Evolutionary conservation across 2,329 filamentous ascomycete species (phyloP), one percentile per base, ranked within the genome.

Genomic region (Fusarium multiceps): DNA sequence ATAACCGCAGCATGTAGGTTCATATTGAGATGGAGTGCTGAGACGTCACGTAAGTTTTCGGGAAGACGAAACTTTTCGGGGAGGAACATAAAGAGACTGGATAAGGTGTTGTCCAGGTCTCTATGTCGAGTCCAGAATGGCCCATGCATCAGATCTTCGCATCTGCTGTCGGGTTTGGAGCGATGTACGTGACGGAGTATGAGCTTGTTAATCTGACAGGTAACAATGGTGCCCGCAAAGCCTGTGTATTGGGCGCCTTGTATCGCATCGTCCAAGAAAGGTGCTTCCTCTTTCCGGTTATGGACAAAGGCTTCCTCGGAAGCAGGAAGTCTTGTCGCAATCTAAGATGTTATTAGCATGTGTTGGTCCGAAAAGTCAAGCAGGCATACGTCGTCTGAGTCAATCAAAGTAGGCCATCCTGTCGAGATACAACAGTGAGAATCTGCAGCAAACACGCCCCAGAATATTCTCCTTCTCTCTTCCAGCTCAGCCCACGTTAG

Each of bases 1-100:
- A 98, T 97, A 11, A 92, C 88, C 2, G 93, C 91, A 1, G 94
- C 93, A 75, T 98, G 94, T 4, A 98, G 87, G 75, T 93, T 94
- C 84, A 98, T 91, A 69, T 97, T 97, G 53, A 90, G 85, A 76
- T 97, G 94, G 1, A 97, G 86, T 9, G 93, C 89, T 47, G 92
- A 90, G 1, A 91, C 85, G 71, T 97, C 88, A 41, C 86, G 84
- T 54, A 93, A 81, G 14, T 90, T 90, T 27, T 84, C 81, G 0
- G 94, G 93, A 25, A 97, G 80, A 37, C 93, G 88, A 45, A 97
- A 85, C 62, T 88, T 84, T 59, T 91, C 89, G 0, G 95, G 94
- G 8, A 98, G 82, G 32, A 91, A 91, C 78, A 97, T 88, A 57
- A 94, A 91, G 7, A 90, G 90, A 73, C 90, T 93, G 4, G 93